A percentile compares a stretch with the other conserved stretches of the same genome.
Conservation (phyloP, 1,284 basidiomycete genomes). For the Mycena sp. region DNA sequence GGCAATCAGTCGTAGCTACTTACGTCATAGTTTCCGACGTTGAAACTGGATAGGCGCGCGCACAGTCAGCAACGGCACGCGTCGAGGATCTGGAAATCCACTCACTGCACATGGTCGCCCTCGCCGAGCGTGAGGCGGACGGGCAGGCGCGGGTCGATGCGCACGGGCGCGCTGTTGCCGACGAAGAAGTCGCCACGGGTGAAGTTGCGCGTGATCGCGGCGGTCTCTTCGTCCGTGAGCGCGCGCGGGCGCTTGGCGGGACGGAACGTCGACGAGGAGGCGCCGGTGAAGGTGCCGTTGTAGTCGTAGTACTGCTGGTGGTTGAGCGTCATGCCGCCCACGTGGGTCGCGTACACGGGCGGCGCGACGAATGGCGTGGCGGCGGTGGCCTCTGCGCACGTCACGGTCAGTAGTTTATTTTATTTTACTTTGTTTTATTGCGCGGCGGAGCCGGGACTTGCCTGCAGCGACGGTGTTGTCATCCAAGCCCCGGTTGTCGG, state of each 20-base stretch:
- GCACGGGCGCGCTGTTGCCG: slow-evolving; percentile 77
- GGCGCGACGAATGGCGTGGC: slow-evolving; percentile 11
- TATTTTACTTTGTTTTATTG: background rate
- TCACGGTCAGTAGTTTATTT: background rate
- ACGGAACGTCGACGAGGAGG: slow-evolving; percentile 76
- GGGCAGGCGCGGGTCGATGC: slow-evolving; percentile 79
- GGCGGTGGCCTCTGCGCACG: background rate
- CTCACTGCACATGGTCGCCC: slow-evolving; percentile 78
- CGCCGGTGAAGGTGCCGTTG: slow-evolving; percentile 69
- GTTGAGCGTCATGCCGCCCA: background rate
- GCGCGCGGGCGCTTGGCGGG: slow-evolving; percentile 77
- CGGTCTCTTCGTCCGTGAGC: slow-evolving; percentile 81
- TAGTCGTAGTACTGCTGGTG: slow-evolving; percentile 80
- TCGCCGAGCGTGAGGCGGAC: slow-evolving; percentile 80
- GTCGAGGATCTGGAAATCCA: background rate
- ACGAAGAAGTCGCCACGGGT: slow-evolving; percentile 82
- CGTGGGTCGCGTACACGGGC: slow-evolving; percentile 18
- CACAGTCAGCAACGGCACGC: background rate
- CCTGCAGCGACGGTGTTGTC: slow-evolving; percentile 44
- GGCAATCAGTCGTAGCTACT: no score
- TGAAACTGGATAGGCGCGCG: slow-evolving; percentile 17
- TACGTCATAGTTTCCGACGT: slow-evolving; percentile 29
- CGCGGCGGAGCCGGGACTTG: slow-evolving; percentile 42
- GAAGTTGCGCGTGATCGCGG: slow-evolving; percentile 82
- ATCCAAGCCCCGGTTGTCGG: slow-evolving; percentile 66